These are phyloP conservation scores for Tricholoma saponaceum DNA, from an alignment of 768 basidiomycete genomes.

Conservation along the genomic window DNA sequence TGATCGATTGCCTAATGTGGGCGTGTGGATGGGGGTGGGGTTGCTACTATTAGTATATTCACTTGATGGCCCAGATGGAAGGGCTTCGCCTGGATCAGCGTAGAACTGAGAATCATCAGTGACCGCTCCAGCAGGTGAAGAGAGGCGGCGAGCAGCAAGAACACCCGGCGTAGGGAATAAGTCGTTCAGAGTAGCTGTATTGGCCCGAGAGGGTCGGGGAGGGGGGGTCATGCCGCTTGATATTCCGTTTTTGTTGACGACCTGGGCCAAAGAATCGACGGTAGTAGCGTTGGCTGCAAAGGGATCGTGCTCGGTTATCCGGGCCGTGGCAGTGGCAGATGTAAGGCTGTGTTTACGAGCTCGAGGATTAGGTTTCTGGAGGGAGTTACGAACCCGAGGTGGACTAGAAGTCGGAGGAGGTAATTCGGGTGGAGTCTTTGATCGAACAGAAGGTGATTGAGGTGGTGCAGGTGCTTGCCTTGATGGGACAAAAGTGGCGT, in stretches of 20 bases:
- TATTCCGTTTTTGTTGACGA: conserved; percentile 28
- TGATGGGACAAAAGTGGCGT: conserved; percentile 30
- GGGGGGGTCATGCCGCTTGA: conserved; percentile 51
- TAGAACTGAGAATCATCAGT: conserved; percentile 34
- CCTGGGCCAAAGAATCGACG: conserved; percentile 23
- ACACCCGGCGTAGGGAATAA: conserved; percentile 47
- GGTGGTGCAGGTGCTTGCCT: conserved; percentile 38
- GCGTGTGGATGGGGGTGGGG: conserved; percentile 16
- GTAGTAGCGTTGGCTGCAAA: conserved; percentile 41
- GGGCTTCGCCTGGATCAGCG: conserved; percentile 40
- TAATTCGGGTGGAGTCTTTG: conserved; percentile 47
- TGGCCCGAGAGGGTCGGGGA: conserved; percentile 78
- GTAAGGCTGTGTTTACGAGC: conserved; percentile 51
- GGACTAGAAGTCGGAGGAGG: conserved; percentile 22
- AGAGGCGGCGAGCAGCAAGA: conserved; percentile 47
- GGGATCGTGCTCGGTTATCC: conserved; percentile 50
- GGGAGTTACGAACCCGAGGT: conserved; percentile 46
- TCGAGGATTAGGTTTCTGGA: conserved; percentile 58
- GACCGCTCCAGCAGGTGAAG: conserved; percentile 32
- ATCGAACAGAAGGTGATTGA: conserved; percentile 34
- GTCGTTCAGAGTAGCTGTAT: conserved; percentile 79
- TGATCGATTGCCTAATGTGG: conserved; percentile 28
- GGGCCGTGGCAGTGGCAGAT: conserved; percentile 29
- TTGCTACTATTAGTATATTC: conserved; percentile 22
- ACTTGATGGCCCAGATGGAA: conserved; percentile 29